These are phyloP conservation scores for Penicillium sp. DNA, from an alignment of 2,329 filamentous ascomycete genomes.

Conservation along the genomic window DNA sequence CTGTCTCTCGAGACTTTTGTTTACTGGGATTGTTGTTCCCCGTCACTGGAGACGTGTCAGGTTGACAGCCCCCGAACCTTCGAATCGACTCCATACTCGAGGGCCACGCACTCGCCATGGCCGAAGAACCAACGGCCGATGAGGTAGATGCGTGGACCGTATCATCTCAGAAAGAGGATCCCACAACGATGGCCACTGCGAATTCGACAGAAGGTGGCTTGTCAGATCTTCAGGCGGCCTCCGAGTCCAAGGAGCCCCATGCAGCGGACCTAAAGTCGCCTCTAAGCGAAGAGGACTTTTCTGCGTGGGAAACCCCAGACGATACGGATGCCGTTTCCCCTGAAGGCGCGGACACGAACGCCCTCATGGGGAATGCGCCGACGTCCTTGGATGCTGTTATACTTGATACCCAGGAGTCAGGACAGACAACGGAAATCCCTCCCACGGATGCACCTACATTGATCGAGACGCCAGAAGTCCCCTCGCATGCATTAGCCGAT, in stretches of 20 bases:
- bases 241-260: constrained; percentile 9
- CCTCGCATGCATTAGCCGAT: background rate
- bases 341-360: background rate
- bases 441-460: background rate
- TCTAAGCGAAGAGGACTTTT: constrained; percentile 15
- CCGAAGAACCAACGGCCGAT: constrained; percentile 12
- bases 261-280: constrained; percentile 13
- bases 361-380: background rate
- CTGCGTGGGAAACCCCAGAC: constrained; percentile 18
- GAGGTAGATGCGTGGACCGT: constrained; percentile 50
- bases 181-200: constrained; percentile 14
- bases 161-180: constrained; percentile 46
- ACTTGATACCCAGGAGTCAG: background rate
- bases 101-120: constrained; percentile 19
- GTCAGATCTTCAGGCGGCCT: constrained; percentile 15
- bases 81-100: constrained; percentile 10
- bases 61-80: constrained; percentile 15
- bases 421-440: background rate
- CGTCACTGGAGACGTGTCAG: constrained; percentile 29
- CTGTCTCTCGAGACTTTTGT: constrained; percentile 4
- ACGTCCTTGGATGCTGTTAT: background rate
- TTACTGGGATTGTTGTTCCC: constrained; percentile 22
- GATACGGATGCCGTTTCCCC: constrained; percentile 2
- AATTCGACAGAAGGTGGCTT: constrained; percentile 6
- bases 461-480: background rate